Conservation (phyloP, 768 basidiomycete species). For the Infundibulicybe gibba region DNA sequence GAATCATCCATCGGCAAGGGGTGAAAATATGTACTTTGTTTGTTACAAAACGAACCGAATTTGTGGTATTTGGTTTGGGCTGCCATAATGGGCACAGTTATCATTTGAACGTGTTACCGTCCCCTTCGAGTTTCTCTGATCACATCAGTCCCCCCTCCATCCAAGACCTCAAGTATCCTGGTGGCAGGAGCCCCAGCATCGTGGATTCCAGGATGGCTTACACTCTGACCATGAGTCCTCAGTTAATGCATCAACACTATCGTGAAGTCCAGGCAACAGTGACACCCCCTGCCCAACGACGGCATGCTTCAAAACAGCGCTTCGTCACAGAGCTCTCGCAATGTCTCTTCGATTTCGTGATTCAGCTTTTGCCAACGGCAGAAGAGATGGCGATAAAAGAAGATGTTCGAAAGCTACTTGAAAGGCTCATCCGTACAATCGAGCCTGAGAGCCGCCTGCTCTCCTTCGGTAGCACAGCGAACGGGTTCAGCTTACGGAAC, state of each 20-base stretch:
- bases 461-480: constrained; percentile 95
- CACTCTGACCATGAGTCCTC: constrained; percentile 35
- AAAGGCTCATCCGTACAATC: constrained; percentile 92
- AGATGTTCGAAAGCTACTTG: constrained; percentile 91
- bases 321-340: constrained; percentile 83
- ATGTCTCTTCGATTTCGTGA: constrained; percentile 90
- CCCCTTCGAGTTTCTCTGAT: constrained; percentile 7
- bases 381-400: constrained; percentile 95
- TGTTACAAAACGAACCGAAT: too few species aligned
- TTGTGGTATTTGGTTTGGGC: constrained; percentile 11
- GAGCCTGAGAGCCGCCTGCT: constrained; percentile 87
- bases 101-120: constrained; percentile 24
- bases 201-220: constrained; percentile 30
- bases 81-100: constrained; percentile 23
- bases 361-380: constrained; percentile 86
- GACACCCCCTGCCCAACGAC: constrained; percentile 31
- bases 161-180: constrained; percentile 9
- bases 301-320: constrained; percentile 50
- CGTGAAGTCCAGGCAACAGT: constrained; percentile 25
- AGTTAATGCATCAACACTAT: constrained; percentile 29
- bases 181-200: constrained; percentile 14
- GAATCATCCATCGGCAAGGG: too few species aligned
- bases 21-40: too few species aligned
- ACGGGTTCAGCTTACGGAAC: constrained; percentile 95
- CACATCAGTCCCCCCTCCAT: constrained; percentile 20